These are phyloP conservation scores for Eucalyptus victrix DNA, from an alignment of 345 rosid species.

Conservation along the genomic window DNA sequence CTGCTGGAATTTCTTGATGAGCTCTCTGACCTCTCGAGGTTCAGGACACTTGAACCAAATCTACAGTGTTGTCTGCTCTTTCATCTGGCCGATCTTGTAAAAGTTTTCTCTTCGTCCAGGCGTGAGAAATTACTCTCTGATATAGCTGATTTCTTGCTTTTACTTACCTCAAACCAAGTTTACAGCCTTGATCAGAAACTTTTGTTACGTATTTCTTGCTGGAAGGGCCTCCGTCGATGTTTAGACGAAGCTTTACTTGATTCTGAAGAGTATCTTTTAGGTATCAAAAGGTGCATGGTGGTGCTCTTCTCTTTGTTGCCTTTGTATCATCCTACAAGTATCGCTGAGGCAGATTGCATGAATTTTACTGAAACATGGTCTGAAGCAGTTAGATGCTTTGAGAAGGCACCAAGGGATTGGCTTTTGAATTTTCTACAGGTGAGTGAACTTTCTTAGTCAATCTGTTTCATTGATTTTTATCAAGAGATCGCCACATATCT, in stretches of 20 bases:
- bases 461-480: background rate
- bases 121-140: slow-evolving; percentile 63
- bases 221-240: slow-evolving; percentile 73
- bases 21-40: slow-evolving; percentile 66
- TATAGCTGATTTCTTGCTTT: slow-evolving; percentile 32
- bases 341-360: slow-evolving; percentile 4
- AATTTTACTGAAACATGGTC: slow-evolving; percentile 44
- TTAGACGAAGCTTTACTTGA: slow-evolving; percentile 57
- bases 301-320: slow-evolving; percentile 57
- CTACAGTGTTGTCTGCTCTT: slow-evolving; percentile 54
- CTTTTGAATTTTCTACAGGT: slow-evolving; percentile 69
- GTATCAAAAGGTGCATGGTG: slow-evolving; percentile 57
- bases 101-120: slow-evolving; percentile 72
- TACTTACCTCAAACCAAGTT: slow-evolving; percentile 25
- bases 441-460: background rate
- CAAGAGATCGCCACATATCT: background rate
- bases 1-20: slow-evolving; percentile 71
- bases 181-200: slow-evolving; percentile 31
- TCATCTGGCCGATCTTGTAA: slow-evolving; percentile 49
- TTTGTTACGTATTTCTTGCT: slow-evolving; percentile 49
- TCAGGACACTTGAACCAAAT: slow-evolving; percentile 50
- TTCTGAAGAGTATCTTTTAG: slow-evolving; percentile 32
- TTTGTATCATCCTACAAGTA: slow-evolving; percentile 12
- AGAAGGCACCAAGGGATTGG: slow-evolving; percentile 57
- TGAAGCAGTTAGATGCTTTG: slow-evolving; percentile 58